Base-by-base conservation (phyloP, 768 basidiomycete genomes). In the Lactifluus hygrophoroides region DNA sequence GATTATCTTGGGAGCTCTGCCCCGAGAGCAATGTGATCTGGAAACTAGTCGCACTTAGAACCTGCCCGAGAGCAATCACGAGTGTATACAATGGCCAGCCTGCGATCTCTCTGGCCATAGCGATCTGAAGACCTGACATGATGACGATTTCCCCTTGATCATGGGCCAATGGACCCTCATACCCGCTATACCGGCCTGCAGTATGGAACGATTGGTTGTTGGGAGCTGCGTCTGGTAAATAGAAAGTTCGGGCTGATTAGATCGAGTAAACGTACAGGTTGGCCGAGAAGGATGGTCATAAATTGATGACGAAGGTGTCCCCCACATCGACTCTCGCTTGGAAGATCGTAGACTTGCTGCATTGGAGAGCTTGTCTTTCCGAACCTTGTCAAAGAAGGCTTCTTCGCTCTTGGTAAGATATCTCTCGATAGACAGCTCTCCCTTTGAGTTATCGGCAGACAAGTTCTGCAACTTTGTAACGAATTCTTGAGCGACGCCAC, bases 81-180 rank as follows among this genome's bases (percentile, higher is more conserved):
- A 94, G 88, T 42, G 90, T 88, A 71, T 96, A 96, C 61, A 96
- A 69, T 0, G 94, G 94, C 94, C 94, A 96, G 35, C 88, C 87
- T 42, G 73, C 80, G 47, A 94, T 69, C 69, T 90, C 83, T 44
- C 90, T 78, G 30, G 89, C 78, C 81, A 96, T 79, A 23, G 84
- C 81, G 61, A 94, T 86, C 68, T 96, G 94, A 44, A 94, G 68
- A 55, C 86, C 76, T 6, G 85, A 87, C 90, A 96, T 90, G 17
- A 90, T 77, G 27, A 82, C 82, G 19, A 78, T 74, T 21, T 88
- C 86, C n/a, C 78, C 65, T 21, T 71, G 69, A 19, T 70, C 70
- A 35, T 73, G 67, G 25, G 67, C 54, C 25, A 74, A 74, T 37
- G 75, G 76, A 30, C 75, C 75, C 35, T 73, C 71, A 65, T 82